phyloP scores from a whole-genome alignment of 495 filamentous ascomycete species.

The Annulohypoxylon nitens region DNA sequence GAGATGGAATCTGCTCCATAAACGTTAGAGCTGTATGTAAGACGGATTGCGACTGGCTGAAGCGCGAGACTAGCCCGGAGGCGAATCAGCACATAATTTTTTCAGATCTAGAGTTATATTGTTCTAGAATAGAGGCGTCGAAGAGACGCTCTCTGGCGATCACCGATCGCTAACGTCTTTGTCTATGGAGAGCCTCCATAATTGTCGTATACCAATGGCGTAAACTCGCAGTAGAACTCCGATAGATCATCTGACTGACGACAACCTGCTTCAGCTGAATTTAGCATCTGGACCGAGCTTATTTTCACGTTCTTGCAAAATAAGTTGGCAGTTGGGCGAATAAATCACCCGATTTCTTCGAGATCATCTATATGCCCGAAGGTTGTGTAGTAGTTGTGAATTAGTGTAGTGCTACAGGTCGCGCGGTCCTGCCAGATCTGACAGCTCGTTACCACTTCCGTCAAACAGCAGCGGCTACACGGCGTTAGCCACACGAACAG shows the following conservation, averaged over 20 bases:
- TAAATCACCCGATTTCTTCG: slow-evolving; percentile 31
- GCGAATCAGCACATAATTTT: slow-evolving; percentile 15
- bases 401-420: background rate
- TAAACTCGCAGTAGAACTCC: slow-evolving; percentile 25
- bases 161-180: slow-evolving; percentile 9
- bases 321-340: background rate
- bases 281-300: slow-evolving; percentile 18
- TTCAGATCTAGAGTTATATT: slow-evolving; percentile 30
- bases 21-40: background rate
- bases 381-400: slow-evolving; percentile 12
- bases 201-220: slow-evolving; percentile 8
- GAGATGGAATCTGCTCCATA: background rate
- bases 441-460: slow-evolving; percentile 15
- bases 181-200: slow-evolving; percentile 10
- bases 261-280: slow-evolving; percentile 23
- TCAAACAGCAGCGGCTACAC: background rate
- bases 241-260: slow-evolving; percentile 22
- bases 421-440: slow-evolving; percentile 7
- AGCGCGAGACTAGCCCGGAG: slow-evolving; percentile 8
- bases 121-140: slow-evolving; percentile 12
- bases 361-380: slow-evolving; percentile 15
- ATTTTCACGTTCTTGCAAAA: background rate
- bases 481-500: background rate
- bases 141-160: slow-evolving; percentile 26
- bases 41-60: slow-evolving; percentile 3